phyloP scores from a whole-genome alignment of 495 filamentous ascomycete species.

The Xylaria scruposa region DNA sequence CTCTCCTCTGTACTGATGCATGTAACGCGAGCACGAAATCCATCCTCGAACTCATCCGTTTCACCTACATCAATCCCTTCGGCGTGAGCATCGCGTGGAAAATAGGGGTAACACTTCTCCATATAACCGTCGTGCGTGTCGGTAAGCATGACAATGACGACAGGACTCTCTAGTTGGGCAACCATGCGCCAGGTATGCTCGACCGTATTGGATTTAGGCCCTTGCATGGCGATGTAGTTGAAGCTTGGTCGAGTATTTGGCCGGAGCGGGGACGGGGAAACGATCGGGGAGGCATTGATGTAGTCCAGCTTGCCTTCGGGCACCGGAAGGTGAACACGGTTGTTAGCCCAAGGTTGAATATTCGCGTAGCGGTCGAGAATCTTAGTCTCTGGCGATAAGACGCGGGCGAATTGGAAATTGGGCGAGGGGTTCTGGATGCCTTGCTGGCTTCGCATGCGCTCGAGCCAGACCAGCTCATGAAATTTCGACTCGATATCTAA shows the following conservation, averaged over 20 bases:
- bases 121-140: constrained; percentile 71
- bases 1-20: constrained; percentile 58
- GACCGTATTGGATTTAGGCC: constrained; percentile 74
- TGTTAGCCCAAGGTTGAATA: constrained; percentile 84
- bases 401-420: constrained; percentile 63
- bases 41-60: constrained; percentile 66
- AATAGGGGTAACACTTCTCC: constrained; percentile 94
- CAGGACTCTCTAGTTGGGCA: constrained; percentile 79
- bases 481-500: constrained; percentile 62
- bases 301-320: constrained; percentile 83
- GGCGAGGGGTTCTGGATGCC: constrained; percentile 50
- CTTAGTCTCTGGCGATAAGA: constrained; percentile 55
- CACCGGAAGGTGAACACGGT: constrained; percentile 83
- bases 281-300: constrained; percentile 94
- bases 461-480: constrained; percentile 66
- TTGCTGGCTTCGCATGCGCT: constrained; percentile 60
- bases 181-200: constrained; percentile 97
- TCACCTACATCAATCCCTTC: constrained; percentile 62
- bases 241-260: constrained; percentile 42
- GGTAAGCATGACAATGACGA: constrained; percentile 95
- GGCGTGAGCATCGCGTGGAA: constrained; percentile 66
- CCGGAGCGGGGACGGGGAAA: constrained; percentile 69
- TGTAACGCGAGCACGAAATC: constrained; percentile 62
- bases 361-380: constrained; percentile 81
- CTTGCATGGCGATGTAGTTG: constrained; percentile 70